Evolutionary conservation across 1,139 yeast genomes (phyloP), one percentile per base, ranked within the genome.

Genomic region (Candida dubliniensis): DNA sequence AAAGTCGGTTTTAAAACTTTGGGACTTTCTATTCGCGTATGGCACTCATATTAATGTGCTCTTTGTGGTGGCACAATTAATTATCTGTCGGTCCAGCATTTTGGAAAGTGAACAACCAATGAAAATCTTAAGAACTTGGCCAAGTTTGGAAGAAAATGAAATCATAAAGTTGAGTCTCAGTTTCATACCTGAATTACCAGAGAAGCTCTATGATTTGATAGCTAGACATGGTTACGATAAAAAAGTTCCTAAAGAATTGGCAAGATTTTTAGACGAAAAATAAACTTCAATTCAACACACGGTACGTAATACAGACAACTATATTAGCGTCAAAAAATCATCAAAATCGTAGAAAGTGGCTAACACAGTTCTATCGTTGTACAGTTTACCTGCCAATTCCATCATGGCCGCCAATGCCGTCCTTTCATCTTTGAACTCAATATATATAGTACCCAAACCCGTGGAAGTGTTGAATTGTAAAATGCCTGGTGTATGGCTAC

Each of bases 21-120:
- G 98, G 98, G 98, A 90, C 61, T 86, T 89, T 52, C 66, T 89
- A 57, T 85, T 90, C 62, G 96, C 97, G 2, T 90, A 88, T 57
- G 98, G 98, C 0, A 80, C 87, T 26, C 96, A 91, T 60, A 77
- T 90, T 83, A 90, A 90, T 63, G 77, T 91, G 27, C 68, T 91
- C 31, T 87, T 90, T 54, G 81, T 90, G 9, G 90, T 90, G 13
- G 95, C 97, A 0, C 96, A 89, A 61, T 67, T 90, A 37, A 82
- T 87, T 11, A 71, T 84, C 42, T 83, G 86, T 51, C 68, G 97
- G 43, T 75, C 82, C 4, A 67, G 74, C 36, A 66, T 90, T 12
- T 63, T 90, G 47, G 66, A 67, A 15, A 75, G 85, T 7, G 64
- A 65, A 25, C 85, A 74, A 49, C 97, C 96, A 14, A 89, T 89